These are phyloP conservation scores for Auxenochlorella pyrenoidosa DNA, from an alignment of 139 green algal genomes.

Conservation along the genomic window DNA sequence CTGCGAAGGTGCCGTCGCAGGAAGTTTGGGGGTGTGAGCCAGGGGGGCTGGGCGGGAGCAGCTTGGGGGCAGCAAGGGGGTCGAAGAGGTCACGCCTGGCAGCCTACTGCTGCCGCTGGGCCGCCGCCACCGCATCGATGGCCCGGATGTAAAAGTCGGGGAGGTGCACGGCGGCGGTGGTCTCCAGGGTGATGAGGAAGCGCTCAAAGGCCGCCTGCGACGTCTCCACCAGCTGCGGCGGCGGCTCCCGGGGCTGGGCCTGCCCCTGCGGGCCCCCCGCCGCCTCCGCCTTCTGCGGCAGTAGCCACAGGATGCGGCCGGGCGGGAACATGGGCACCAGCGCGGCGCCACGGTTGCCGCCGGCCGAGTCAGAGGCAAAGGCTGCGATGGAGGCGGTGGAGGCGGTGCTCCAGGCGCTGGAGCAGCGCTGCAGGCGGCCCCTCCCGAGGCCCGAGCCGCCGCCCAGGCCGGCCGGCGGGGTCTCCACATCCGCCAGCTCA, in stretches of 20 bases:
- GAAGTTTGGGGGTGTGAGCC: too few species aligned
- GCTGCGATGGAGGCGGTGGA: slow-evolving; percentile 3
- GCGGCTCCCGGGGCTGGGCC: background rate
- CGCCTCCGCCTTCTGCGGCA: background rate
- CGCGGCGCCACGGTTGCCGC: background rate
- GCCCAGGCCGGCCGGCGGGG: background rate
- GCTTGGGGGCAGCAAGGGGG: too few species aligned
- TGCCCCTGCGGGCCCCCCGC: background rate
- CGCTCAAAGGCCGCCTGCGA: slow-evolving; percentile 8
- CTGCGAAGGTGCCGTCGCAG: too few species aligned
- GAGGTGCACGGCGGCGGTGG: background rate
- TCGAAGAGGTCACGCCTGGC: too few species aligned
- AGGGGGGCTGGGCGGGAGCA: too few species aligned
- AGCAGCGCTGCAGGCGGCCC: background rate
- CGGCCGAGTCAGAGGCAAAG: background rate
- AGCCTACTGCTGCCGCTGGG: too few species aligned
- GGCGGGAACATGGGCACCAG: slow-evolving; percentile 33
- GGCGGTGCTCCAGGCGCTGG: slow-evolving; percentile 12
- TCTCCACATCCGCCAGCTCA: background rate
- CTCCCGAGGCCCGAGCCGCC: background rate
- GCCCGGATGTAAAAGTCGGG: slow-evolving; percentile 9
- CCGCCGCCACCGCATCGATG: background rate
- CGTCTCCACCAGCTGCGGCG: background rate
- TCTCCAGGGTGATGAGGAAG: slow-evolving; percentile 27
- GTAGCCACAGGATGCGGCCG: slow-evolving; percentile 30